Conservation (phyloP, 2,329 filamentous ascomycete species). For the Polychaeton citri region DNA sequence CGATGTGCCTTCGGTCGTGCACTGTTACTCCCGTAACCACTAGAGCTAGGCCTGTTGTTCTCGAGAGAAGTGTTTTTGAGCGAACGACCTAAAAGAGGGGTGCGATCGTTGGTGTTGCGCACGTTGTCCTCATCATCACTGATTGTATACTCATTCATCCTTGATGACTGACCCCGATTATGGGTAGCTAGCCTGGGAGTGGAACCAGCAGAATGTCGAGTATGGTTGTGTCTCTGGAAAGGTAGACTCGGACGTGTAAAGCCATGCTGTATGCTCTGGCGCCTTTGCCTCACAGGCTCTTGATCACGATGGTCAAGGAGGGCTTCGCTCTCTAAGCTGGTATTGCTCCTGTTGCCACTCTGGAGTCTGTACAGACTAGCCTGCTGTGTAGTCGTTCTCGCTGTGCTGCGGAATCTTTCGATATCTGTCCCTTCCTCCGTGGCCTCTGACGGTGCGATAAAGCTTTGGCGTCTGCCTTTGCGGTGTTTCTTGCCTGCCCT, state of each 20-base stretch:
- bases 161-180: constrained; percentile 5
- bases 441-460: constrained; percentile 53
- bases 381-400: constrained; percentile 23
- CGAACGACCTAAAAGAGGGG: constrained; percentile 37
- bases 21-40: constrained; percentile 1
- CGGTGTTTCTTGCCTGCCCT: constrained; percentile 62
- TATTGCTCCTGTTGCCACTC: constrained; percentile 54
- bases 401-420: constrained; percentile 23
- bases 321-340: constrained; percentile 79
- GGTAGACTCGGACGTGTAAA: constrained; percentile 14
- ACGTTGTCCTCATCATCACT: constrained; percentile 38
- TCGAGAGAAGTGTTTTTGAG: constrained; percentile 15
- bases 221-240: constrained; percentile 10
- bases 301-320: constrained; percentile 67
- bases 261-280: constrained; percentile 29
- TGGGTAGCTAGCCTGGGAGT: constrained; percentile 6
- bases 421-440: constrained; percentile 38
- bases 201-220: neutral
- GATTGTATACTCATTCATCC: constrained; percentile 17
- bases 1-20: constrained; percentile 5
- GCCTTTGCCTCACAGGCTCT: constrained; percentile 25
- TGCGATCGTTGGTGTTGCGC: constrained; percentile 36
- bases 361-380: constrained; percentile 42
- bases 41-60: constrained; percentile 16
- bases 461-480: constrained; percentile 64